These are phyloP conservation scores for Calonectria montana DNA, from an alignment of 2,329 filamentous ascomycete species.

Conservation along the genomic window DNA sequence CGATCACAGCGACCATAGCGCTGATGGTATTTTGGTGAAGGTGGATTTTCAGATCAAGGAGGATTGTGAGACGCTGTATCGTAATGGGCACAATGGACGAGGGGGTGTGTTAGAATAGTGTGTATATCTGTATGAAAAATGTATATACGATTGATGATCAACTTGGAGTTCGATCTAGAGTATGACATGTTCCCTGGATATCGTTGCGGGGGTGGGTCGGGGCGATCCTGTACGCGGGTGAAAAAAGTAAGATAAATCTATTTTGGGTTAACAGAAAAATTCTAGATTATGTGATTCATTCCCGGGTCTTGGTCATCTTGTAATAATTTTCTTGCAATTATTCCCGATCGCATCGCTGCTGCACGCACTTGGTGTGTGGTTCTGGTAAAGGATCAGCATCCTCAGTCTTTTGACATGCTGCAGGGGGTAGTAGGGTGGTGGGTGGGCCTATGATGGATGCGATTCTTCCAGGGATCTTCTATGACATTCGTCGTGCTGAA, in stretches of 20 bases:
- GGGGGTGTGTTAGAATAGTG: neutral
- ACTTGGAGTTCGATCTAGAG: no score
- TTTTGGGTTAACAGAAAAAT: no score
- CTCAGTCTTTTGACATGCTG: no score
- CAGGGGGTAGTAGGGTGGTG: no score
- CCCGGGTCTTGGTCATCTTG: no score
- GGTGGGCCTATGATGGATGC: neutral
- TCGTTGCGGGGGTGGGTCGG: neutral
- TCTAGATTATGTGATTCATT: no score
- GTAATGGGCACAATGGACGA: neutral
- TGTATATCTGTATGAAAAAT: neutral
- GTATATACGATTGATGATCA: slow-evolving; percentile 2
- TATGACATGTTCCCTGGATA: no score
- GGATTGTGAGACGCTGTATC: slow-evolving; percentile 10
- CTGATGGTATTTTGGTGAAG: slow-evolving; percentile 49
- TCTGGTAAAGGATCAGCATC: neutral
- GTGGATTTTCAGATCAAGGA: slow-evolving; percentile 52
- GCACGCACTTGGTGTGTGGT: no score
- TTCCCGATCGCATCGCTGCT: neutral
- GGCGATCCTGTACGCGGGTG: no score
- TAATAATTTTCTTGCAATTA: no score
- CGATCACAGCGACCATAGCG: slow-evolving; percentile 38
- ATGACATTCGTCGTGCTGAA: neutral
- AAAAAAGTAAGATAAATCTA: no score
- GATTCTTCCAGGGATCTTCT: neutral